Evolutionary conservation across 2,329 filamentous ascomycete species (phyloP).

Genomic region (Exserohilum turcica): DNA sequence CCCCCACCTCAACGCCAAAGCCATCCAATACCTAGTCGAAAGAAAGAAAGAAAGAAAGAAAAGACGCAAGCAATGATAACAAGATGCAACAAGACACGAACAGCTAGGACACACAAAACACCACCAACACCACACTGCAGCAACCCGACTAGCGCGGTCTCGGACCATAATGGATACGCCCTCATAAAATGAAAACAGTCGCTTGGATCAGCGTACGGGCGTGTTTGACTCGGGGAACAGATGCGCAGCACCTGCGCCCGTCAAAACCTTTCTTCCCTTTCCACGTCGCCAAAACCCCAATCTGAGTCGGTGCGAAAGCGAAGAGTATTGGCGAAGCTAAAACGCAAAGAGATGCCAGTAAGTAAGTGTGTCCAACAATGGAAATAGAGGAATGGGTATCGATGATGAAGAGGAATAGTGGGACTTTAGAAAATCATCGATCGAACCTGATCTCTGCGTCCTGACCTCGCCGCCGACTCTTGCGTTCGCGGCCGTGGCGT

Average conservation of each 20-base stretch:
- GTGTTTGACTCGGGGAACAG: conserved; percentile 3
- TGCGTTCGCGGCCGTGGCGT: conserved; percentile 39
- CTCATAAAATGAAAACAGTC: neutral
- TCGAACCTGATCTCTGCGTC: conserved; percentile 48
- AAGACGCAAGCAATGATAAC: neutral
- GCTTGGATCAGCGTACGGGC: conserved; percentile 1
- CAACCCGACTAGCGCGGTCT: neutral
- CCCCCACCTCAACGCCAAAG: conserved; percentile 8
- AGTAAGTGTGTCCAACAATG: conserved; percentile 30
- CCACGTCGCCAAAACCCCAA: conserved; percentile 25
- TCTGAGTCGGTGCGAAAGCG: conserved; percentile 27
- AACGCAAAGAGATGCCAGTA: conserved; percentile 31
- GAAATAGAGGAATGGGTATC: conserved; percentile 26
- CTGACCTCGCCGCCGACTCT: conserved; percentile 29
- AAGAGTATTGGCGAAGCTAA: conserved; percentile 27
- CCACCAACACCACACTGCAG: neutral
- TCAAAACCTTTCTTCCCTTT: conserved; percentile 12
- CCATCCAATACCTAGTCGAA: conserved; percentile 7
- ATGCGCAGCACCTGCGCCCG: conserved; percentile 26
- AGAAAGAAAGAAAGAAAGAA: conserved; percentile 11
- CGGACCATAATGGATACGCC: neutral
- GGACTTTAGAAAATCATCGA: conserved; percentile 49
- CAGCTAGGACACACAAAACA: neutral
- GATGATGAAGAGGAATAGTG: conserved; percentile 24
- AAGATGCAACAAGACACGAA: neutral